Percentiles rank a stretch among this genome's conserved stretches.
phyloP scores from a whole-genome alignment of 208 protist genomes.

The Trypanosomatidae sp. region DNA sequence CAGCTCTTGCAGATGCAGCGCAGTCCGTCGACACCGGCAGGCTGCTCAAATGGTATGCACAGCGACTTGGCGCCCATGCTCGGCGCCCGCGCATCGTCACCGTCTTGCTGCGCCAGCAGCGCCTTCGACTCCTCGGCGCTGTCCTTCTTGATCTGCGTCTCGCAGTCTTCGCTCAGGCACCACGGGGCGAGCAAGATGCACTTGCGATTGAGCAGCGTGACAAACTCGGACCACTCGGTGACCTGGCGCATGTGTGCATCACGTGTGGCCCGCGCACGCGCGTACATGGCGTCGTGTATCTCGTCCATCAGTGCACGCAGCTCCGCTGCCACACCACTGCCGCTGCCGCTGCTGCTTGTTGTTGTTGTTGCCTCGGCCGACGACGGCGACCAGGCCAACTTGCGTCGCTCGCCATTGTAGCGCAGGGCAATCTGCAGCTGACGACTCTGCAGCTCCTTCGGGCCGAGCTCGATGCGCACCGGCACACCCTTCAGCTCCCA shows the following conservation, averaged over 20 bases:
- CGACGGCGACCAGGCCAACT: conserved; percentile 39
- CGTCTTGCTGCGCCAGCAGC: conserved; percentile 22
- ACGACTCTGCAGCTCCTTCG: conserved; percentile 89
- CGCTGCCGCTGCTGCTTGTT: too few species aligned
- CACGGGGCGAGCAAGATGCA: conserved; percentile 86
- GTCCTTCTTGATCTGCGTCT: conserved; percentile 92
- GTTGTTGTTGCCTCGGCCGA: too few species aligned
- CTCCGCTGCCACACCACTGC: conserved; percentile 1
- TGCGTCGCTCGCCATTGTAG: conserved; percentile 49
- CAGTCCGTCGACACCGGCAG: conserved; percentile 40
- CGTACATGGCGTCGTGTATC: conserved; percentile 87
- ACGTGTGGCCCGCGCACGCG: conserved; percentile 24
- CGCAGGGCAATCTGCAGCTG: conserved; percentile 43
- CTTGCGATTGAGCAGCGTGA: conserved; percentile 82
- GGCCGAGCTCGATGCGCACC: conserved; percentile 96
- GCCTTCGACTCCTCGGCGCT: conserved; percentile 79
- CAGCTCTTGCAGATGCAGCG: conserved; percentile 88
- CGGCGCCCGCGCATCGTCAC: conserved; percentile 76
- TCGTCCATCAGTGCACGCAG: conserved; percentile 67
- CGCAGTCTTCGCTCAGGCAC: conserved; percentile 85
- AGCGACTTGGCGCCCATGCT: conserved; percentile 95
- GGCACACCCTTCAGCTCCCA: conserved; percentile 97
- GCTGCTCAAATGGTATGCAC: conserved; percentile 94
- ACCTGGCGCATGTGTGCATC: conserved; percentile 35
- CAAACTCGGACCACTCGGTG: conserved; percentile 87